Base-by-base conservation (phyloP, 2,329 filamentous ascomycete genomes). In the Aureobasidium vineae region DNA sequence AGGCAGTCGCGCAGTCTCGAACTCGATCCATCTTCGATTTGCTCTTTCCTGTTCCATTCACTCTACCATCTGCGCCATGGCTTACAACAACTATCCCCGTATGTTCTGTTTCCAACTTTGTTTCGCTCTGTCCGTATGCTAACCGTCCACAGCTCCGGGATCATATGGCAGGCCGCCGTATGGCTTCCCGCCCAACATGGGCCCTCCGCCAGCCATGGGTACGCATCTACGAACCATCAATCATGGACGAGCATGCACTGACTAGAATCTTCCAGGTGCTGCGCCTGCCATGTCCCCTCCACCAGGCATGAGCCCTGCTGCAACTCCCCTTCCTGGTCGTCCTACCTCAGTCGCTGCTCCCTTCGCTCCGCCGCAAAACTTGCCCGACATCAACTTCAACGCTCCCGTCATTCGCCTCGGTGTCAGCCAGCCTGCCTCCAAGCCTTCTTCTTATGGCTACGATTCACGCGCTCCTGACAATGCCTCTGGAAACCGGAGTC, bases 371-470 rank as follows among this genome's bases (percentile, higher is more conserved):
- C 83, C 90, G 60, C 97, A 95, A 75, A 91, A 97, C 85, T 92
- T 93, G 65, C 91, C 94, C 61, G 96, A 96, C 77, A 97, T 99
- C 82, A 97, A 99, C 81, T 97, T 98, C 82, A 96, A 91, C 74
- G 95, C 95, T 41, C 93, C 94, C 66, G 92, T 98, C 68, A 98
- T 99, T 75, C 90, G 95, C 65, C 85, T 99, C 53, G 95, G 94
- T 49, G 94, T 92, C 1, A 85, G 88, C 4, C 85, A 80, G 23
- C 78, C 87, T 2, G 79, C 85, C n/a, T 82, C 88, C 31, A 74
- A 78, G 41, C 59, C 76, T 73, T 38, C 66, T 43, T 76, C 77
- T 53, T 77, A 77, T 64, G 26, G 50, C 47, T 56, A 68, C 38
- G 54, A 56, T 60, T 68, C 69, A 15, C 59, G 74, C 68, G 71